phyloP scores from a whole-genome alignment of 2,329 filamentous ascomycete species.

The Penicillium digitatum region DNA sequence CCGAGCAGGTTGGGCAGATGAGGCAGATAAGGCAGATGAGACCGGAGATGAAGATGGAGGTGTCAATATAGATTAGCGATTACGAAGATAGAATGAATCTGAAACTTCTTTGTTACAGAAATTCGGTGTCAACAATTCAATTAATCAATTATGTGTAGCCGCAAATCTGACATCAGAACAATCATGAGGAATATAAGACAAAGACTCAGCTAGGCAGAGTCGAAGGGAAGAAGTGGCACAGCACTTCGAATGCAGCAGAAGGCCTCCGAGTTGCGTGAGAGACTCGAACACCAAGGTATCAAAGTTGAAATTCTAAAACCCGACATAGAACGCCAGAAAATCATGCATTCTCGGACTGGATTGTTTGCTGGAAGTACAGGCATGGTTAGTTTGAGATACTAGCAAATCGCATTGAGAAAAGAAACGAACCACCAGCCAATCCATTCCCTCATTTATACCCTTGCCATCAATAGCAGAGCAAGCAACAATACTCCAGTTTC shows the following conservation, averaged over 20 bases:
- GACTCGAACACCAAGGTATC: constrained; percentile 25
- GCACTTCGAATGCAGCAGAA: constrained; percentile 24
- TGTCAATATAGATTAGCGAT: background rate
- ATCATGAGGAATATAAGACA: constrained; percentile 37
- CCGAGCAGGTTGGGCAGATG: background rate
- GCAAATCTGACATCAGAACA: constrained; percentile 20
- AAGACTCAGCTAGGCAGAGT: constrained; percentile 25
- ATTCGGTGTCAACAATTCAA: constrained; percentile 18
- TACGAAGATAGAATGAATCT: background rate
- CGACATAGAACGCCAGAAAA: constrained; percentile 29
- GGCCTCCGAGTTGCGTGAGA: constrained; percentile 11
- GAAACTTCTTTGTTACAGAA: background rate
- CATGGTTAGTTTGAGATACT: background rate
- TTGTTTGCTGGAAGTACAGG: constrained; percentile 37
- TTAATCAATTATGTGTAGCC: constrained; percentile 35
- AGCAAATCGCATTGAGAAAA: constrained; percentile 13
- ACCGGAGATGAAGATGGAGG: background rate
- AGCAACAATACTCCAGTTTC: constrained; percentile 99
- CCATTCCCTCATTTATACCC: constrained; percentile 96
- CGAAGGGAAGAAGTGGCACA: constrained; percentile 23
- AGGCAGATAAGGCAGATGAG: background rate
- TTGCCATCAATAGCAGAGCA: constrained; percentile 94
- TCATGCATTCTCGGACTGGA: constrained; percentile 44
- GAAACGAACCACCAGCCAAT: constrained; percentile 82
- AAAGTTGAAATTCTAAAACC: constrained; percentile 32